Percentiles rank a stretch among this genome's conserved stretches.
Conservation (phyloP, 805 yeast species). For the Lipomyces yamanashiensis region DNA sequence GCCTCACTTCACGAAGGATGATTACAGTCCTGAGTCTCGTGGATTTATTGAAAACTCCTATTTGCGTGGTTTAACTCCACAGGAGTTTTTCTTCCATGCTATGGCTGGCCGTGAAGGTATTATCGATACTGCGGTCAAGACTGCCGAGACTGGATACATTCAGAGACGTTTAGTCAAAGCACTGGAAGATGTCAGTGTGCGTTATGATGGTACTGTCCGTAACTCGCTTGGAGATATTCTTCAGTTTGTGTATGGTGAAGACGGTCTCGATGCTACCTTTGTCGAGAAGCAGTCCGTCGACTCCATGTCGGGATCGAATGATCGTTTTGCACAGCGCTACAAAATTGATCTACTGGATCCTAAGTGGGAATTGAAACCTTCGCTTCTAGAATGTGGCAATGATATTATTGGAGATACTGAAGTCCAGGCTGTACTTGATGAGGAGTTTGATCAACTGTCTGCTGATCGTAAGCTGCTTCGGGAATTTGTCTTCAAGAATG, state of each 20-base stretch:
- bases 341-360: constrained; percentile 83
- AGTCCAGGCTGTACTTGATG: constrained; percentile 78
- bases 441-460: constrained; percentile 77
- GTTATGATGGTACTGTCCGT: constrained; percentile 97
- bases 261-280: constrained; percentile 97
- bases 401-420: constrained; percentile 89
- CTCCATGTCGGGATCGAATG: constrained; percentile 91
- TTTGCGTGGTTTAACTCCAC: constrained; percentile 96
- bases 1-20: constrained; percentile 98
- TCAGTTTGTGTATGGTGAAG: constrained; percentile 98
- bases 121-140: constrained; percentile 98
- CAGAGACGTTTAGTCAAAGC: constrained; percentile 98
- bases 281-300: constrained; percentile 96
- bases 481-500: constrained; percentile 79
- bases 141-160: constrained; percentile 98
- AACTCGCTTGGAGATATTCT: constrained; percentile 95
- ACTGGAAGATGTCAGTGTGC: constrained; percentile 95
- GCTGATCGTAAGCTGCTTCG: constrained; percentile 82
- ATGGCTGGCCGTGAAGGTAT: constrained; percentile 99
- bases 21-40: constrained; percentile 96
- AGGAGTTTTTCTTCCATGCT: constrained; percentile 98
- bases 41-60: constrained; percentile 98
- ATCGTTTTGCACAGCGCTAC: constrained; percentile 78
- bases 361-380: constrained; percentile 63
- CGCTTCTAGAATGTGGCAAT: constrained; percentile 82